These are phyloP conservation scores for Microdochium nivale DNA, from an alignment of 2,329 filamentous ascomycete genomes.

Conservation along the genomic window DNA sequence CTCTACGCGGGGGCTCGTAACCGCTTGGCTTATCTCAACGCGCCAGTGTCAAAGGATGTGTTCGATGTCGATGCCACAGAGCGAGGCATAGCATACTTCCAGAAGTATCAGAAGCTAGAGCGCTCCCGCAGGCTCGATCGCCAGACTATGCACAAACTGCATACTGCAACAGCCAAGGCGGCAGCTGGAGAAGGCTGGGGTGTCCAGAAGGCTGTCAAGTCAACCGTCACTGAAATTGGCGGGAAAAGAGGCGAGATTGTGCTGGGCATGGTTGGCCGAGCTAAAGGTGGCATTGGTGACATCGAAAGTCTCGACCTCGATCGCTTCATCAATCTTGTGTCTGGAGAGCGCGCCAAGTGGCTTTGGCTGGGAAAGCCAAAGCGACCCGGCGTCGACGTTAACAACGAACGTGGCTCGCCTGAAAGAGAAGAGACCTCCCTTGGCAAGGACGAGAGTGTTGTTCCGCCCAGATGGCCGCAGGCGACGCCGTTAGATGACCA, in stretches of 20 bases:
- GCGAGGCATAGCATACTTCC: conserved; percentile 77
- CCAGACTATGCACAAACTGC: conserved; percentile 72
- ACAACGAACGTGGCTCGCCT: conserved; percentile 35
- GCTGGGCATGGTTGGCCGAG: conserved; percentile 85
- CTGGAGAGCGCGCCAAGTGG: conserved; percentile 83
- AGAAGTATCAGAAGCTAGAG: conserved; percentile 77
- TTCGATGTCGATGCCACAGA: conserved; percentile 82
- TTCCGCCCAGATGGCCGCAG: conserved; percentile 39
- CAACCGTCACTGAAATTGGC: conserved; percentile 85
- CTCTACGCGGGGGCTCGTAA: conserved; percentile 86
- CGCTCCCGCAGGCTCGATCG: conserved; percentile 74
- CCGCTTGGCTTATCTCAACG: conserved; percentile 74
- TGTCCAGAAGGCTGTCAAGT: conserved; percentile 90
- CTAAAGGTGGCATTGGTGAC: conserved; percentile 84
- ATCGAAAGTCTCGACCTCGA: conserved; percentile 89
- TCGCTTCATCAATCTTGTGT: conserved; percentile 66
- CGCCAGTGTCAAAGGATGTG: conserved; percentile 80
- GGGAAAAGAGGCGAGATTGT: conserved; percentile 92
- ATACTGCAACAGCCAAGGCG: conserved; percentile 79
- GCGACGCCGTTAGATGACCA: conserved; percentile 45
- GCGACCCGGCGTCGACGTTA: conserved; percentile 41
- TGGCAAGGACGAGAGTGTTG: conserved; percentile 45
- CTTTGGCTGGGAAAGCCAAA: conserved; percentile 87
- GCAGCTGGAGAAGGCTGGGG: conserved; percentile 85
- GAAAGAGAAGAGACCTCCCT: conserved; percentile 41